phyloP scores from a whole-genome alignment of 495 filamentous ascomycete species.

The Talaromyces borbonicus region DNA sequence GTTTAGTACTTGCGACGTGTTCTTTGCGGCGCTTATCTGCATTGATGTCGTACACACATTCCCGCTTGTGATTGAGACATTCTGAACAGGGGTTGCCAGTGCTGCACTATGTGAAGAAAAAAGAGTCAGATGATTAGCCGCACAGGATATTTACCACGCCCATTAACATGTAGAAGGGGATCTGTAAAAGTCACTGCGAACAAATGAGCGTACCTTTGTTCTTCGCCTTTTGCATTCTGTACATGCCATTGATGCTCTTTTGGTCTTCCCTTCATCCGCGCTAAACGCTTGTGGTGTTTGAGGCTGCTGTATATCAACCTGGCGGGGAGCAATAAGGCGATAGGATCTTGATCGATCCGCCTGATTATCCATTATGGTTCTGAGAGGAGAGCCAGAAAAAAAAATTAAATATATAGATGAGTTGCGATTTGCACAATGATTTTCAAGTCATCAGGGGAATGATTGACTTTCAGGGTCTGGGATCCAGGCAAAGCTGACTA shows the following conservation, averaged over 20 bases:
- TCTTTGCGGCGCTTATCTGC: slow-evolving; percentile 35
- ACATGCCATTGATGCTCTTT: slow-evolving; percentile 33
- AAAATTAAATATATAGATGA: too few species aligned
- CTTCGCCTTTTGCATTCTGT: slow-evolving; percentile 32
- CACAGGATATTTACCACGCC: not conserved
- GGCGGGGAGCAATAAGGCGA: slow-evolving; percentile 4
- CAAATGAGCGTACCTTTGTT: slow-evolving; percentile 25
- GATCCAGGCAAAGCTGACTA: too few species aligned
- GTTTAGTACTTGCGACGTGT: slow-evolving; percentile 9
- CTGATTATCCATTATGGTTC: not conserved
- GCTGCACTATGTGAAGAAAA: slow-evolving; percentile 20
- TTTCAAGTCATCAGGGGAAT: too few species aligned
- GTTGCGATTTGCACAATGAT: too few species aligned
- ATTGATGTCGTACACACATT: slow-evolving; percentile 29
- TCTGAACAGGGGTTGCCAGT: slow-evolving; percentile 24
- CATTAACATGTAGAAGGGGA: not conserved
- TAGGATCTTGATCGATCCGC: not conserved
- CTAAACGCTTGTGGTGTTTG: not conserved
- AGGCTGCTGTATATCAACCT: not conserved
- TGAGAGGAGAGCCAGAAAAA: not conserved
- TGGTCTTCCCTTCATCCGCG: slow-evolving; percentile 27
- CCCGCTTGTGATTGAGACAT: slow-evolving; percentile 25
- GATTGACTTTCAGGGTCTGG: too few species aligned
- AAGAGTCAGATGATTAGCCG: not conserved
- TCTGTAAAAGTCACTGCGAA: slow-evolving; percentile 2